Evolutionary conservation across 352 stramenopile species (phyloP).

Genomic region (Phytophthora vignae): DNA sequence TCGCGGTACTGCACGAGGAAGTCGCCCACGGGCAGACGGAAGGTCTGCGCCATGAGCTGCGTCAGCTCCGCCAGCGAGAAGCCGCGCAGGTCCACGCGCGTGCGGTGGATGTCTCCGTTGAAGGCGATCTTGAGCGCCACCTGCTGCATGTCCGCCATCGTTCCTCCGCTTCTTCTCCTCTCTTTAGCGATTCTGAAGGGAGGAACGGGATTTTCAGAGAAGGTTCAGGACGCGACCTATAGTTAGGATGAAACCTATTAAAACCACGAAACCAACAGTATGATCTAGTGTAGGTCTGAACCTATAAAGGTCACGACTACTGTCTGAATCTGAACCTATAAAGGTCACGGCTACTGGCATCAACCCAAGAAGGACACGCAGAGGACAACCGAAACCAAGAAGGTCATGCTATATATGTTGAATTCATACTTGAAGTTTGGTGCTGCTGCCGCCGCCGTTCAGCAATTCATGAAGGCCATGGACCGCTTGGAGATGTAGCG

Average conservation of each 20-base stretch:
- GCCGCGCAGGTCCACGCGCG: slow-evolving; percentile 62
- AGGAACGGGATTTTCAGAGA: background rate
- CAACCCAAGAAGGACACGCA: background rate
- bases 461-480: slow-evolving; percentile 21
- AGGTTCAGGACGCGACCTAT: too few relatives aligned
- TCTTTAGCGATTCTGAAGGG: background rate
- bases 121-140: slow-evolving; percentile 78
- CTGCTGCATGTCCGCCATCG: slow-evolving; percentile 24
- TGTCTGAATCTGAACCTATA: too few relatives aligned
- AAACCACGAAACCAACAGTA: too few relatives aligned
- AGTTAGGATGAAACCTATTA: too few relatives aligned
- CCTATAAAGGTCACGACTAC: too few relatives aligned
- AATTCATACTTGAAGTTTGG: too few relatives aligned
- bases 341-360: too few relatives aligned
- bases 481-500: slow-evolving; percentile 30
- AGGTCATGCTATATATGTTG: too few relatives aligned
- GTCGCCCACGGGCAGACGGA: slow-evolving; percentile 48
- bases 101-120: slow-evolving; percentile 83
- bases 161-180: too few relatives aligned
- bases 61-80: slow-evolving; percentile 62
- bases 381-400: background rate
- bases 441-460: background rate
- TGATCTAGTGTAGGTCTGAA: too few relatives aligned
- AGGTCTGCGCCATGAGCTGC: slow-evolving; percentile 68
- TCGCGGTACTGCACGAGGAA: slow-evolving; percentile 83